Percentiles rank a stretch among this genome's conserved stretches.
Conservation (phyloP, 305 asterid genomes). For the Euphrasia arctica region DNA sequence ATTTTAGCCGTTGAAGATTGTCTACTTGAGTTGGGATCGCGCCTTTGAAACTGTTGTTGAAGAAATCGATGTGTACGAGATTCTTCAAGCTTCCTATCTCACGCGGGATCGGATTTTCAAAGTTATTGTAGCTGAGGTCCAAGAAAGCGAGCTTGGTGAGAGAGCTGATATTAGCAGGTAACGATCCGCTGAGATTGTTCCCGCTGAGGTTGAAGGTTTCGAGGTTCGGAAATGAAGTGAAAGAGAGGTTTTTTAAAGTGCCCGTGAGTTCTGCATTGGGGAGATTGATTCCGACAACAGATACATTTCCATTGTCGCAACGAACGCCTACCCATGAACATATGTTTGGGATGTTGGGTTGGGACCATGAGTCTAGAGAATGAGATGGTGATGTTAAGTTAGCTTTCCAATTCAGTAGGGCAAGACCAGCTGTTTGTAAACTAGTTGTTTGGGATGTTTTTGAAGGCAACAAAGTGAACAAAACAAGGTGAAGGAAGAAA, state of each 20-base stretch:
- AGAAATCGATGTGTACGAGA: slow-evolving; percentile 35
- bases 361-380: background rate
- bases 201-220: slow-evolving; percentile 35
- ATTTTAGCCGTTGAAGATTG: slow-evolving; percentile 36
- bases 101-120: slow-evolving; percentile 35
- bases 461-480: background rate
- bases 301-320: background rate
- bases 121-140: slow-evolving; percentile 47
- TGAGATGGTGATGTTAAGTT: background rate
- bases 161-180: slow-evolving; percentile 53
- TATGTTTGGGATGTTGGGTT: background rate
- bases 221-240: background rate
- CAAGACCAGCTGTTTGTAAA: background rate
- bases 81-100: slow-evolving; percentile 41
- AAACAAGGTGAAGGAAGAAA: background rate
- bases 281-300: background rate
- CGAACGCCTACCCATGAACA: background rate
- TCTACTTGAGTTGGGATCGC: slow-evolving; percentile 42
- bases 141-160: slow-evolving; percentile 35
- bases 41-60: slow-evolving; percentile 40
- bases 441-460: background rate
- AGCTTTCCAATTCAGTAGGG: background rate
- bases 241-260: background rate
- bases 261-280: background rate
- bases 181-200: slow-evolving; percentile 49